Percentiles rank a stretch among this genome's conserved stretches.
phyloP scores from a whole-genome alignment of 1,284 basidiomycete genomes.

The Heterobasidion annosum region DNA sequence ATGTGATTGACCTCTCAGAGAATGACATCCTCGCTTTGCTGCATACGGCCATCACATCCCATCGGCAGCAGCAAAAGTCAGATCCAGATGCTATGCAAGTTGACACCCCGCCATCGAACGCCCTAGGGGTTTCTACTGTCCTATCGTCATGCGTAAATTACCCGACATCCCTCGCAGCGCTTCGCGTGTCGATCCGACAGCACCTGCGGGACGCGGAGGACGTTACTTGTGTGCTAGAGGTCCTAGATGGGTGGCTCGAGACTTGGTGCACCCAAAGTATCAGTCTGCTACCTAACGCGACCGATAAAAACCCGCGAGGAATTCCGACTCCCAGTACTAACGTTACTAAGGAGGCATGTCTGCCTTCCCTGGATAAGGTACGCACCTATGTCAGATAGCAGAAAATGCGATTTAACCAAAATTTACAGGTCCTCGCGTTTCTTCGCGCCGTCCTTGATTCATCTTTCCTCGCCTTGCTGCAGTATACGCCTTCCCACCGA shows the following conservation, averaged over 20 bases:
- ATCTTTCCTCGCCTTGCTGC: conserved; percentile 54
- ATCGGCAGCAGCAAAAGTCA: conserved; percentile 16
- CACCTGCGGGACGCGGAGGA: conserved; percentile 45
- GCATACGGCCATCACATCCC: conserved; percentile 28
- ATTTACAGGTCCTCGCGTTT: conserved; percentile 43
- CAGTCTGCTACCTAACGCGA: conserved; percentile 26
- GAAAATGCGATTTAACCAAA: not conserved
- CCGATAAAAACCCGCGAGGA: conserved; percentile 20
- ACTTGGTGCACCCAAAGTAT: conserved; percentile 32
- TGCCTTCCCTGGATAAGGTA: conserved; percentile 41
- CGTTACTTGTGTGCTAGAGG: conserved; percentile 36
- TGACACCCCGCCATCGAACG: conserved; percentile 27
- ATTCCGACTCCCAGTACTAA: conserved; percentile 10
- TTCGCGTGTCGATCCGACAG: conserved; percentile 48
- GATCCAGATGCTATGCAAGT: conserved; percentile 46
- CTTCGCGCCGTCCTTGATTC: conserved; percentile 58
- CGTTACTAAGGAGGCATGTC: conserved; percentile 13
- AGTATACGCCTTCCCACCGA: conserved; percentile 45
- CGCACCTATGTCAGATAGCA: conserved; percentile 6
- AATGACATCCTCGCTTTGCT: conserved; percentile 46
- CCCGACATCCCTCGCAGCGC: conserved; percentile 36
- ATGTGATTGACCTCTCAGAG: conserved; percentile 55
- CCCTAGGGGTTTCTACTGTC: conserved; percentile 39
- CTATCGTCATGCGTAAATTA: conserved; percentile 44
- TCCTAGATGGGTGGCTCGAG: conserved; percentile 48